phyloP scores from a whole-genome alignment of 2,329 filamentous ascomycete genomes.

The Botrytis sinoallii region DNA sequence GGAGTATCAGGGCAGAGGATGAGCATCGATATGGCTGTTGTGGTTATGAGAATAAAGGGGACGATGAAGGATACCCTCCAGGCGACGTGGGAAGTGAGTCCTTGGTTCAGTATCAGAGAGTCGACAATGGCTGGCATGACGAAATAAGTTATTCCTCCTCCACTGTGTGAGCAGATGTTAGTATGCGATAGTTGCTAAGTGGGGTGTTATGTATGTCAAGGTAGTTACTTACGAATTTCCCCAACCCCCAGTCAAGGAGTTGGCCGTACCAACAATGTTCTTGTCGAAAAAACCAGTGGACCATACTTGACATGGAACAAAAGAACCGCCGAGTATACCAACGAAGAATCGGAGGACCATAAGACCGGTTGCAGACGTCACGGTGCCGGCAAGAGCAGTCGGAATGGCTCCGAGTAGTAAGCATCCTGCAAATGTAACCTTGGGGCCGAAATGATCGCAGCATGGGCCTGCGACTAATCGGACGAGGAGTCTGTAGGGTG shows the following conservation, averaged over 20 bases:
- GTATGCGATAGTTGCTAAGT: background rate
- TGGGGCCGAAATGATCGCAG: constrained; percentile 82
- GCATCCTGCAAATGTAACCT: constrained; percentile 72
- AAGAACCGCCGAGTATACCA: constrained; percentile 72
- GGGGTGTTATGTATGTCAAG: background rate
- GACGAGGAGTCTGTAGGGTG: constrained; percentile 53
- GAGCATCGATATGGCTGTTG: constrained; percentile 65
- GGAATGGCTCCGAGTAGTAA: constrained; percentile 78
- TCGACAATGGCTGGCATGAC: constrained; percentile 89
- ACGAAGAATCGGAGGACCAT: constrained; percentile 76
- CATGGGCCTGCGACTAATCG: constrained; percentile 75
- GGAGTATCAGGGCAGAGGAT: constrained; percentile 78
- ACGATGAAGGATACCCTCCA: constrained; percentile 86
- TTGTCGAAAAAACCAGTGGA: constrained; percentile 91
- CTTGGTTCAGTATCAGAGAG: constrained; percentile 59
- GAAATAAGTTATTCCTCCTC: constrained; percentile 89
- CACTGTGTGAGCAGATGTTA: constrained; percentile 37
- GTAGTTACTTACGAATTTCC: constrained; percentile 59
- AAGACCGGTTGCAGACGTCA: constrained; percentile 65
- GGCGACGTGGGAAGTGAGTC: constrained; percentile 63
- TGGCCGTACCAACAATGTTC: constrained; percentile 85
- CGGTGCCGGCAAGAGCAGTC: constrained; percentile 75
- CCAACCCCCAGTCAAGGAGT: constrained; percentile 78
- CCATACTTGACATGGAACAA: constrained; percentile 89
- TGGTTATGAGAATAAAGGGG: constrained; percentile 72